Conservation (phyloP, 306 rosid species). For the Gillenia trifoliata region DNA sequence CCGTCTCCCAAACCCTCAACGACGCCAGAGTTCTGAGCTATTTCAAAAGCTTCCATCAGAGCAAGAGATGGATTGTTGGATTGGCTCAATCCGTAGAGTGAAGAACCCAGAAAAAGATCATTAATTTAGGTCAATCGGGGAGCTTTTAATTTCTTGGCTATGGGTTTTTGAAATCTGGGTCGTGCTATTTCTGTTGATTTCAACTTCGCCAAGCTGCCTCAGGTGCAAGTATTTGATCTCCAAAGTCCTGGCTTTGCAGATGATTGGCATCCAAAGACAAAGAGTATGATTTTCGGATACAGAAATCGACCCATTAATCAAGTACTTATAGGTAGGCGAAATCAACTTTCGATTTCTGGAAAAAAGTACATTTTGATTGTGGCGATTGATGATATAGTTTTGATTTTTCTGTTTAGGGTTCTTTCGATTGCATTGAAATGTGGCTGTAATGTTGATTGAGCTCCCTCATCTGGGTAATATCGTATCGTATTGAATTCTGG, state of each 20-base stretch:
- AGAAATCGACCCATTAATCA: slow-evolving; percentile 1
- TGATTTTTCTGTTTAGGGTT: too few species aligned
- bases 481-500: too few species aligned
- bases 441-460: too few species aligned
- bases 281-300: neutral
- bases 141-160: neutral
- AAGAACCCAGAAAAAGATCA: neutral
- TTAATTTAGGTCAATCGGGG: neutral
- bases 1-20: too few species aligned
- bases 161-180: neutral
- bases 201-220: neutral
- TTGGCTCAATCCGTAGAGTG: neutral
- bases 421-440: too few species aligned
- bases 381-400: too few species aligned
- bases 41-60: too few species aligned
- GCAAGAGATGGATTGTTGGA: neutral
- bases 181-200: neutral
- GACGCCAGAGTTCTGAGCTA: too few species aligned
- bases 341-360: neutral
- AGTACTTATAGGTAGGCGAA: neutral
- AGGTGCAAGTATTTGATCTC: neutral
- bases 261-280: neutral
- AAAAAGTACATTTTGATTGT: neutral
- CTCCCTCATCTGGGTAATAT: too few species aligned
- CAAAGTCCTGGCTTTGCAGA: neutral